Conservation (phyloP, 768 basidiomycete species). For the Zangia roseola region DNA sequence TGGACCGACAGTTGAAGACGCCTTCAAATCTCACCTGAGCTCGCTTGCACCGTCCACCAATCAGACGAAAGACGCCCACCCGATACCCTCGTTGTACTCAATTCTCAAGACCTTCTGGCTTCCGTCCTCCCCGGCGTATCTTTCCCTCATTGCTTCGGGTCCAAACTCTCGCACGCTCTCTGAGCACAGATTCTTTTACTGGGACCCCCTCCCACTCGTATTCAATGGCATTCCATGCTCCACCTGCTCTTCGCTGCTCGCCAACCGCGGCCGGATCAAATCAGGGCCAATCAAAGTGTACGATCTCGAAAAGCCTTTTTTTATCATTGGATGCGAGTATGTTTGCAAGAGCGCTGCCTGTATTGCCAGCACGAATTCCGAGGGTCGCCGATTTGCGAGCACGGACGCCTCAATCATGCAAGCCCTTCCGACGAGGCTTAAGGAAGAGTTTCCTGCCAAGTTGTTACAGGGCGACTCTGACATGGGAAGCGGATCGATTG, state of each 20-base stretch:
- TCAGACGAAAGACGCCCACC: conserved; percentile 42
- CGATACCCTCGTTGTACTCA: conserved; percentile 71
- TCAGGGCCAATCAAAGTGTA: conserved; percentile 77
- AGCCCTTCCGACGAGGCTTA: conserved; percentile 63
- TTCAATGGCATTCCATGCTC: conserved; percentile 83
- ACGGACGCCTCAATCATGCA: conserved; percentile 72
- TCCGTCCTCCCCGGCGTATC: conserved; percentile 74
- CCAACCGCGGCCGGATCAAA: conserved; percentile 69
- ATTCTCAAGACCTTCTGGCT: conserved; percentile 84
- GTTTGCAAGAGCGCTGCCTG: conserved; percentile 57
- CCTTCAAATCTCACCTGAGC: conserved; percentile 73
- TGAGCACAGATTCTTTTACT: conserved; percentile 79
- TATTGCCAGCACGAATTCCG: conserved; percentile 39
- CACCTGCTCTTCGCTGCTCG: conserved; percentile 54
- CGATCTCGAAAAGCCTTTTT: conserved; percentile 78
- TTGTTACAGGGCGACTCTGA: conserved; percentile 58
- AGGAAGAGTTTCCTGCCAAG: conserved; percentile 72
- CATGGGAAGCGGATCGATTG: conserved; percentile 53
- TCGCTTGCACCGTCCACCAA: conserved; percentile 54
- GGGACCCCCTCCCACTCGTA: conserved; percentile 81
- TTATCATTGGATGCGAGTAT: conserved; percentile 84
- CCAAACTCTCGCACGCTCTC: conserved; percentile 67
- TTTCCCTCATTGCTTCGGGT: conserved; percentile 70
- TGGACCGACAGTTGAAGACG: conserved; percentile 69
- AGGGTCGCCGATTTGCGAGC: conserved; percentile 67